Base-by-base conservation (phyloP, 139 green algal species). In the Picochlorum sp. region DNA sequence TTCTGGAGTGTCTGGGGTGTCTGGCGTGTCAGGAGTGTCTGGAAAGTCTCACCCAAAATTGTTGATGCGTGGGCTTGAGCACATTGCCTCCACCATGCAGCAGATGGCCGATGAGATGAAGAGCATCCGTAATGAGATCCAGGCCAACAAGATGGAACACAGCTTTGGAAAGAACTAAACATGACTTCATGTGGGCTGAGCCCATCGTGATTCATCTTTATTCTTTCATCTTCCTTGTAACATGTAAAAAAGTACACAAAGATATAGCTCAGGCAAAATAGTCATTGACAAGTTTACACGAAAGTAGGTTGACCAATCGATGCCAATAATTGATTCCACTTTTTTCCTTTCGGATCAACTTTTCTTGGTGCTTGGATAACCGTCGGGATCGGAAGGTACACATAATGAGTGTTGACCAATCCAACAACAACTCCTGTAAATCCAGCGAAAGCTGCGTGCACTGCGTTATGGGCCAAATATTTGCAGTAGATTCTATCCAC, bases 371-470 rank as follows among this genome's bases (percentile, higher is more conserved):
- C 64, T 52, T 79, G 62, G 65, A 96, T 97, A 78, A 98, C 84
- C 20, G 89, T 73, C 32, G 84, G 86, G 60, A 95, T 95, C 58
- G 88, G 88, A 34, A 96, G 70, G 68, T 90, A 92, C 34, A 88
- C 83, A 71, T 95, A 97, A 77, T 98, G 92, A 4, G 88, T 96
- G 84, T 96, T 97, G 55, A 96, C 86, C 57, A 98, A 79, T 1
- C 88, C 92, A 26, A 73, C 63, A 3, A 85, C 88, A 24, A 84
- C 69, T 16, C 80, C 82, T 3, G 81, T 91, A 74, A 78, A 92
- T 34, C 88, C 92, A 2, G 87, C 92, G 82, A 98, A 97, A 1
- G 92, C 90, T 6, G 77, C 92, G 65, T 98, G 92, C 54, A 98
- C 90, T 14, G 92, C 88, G 51, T 88, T 89, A 70, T 98, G 91